phyloP scores from a whole-genome alignment of 257 asterid genomes.

The Coffea eugenioides region DNA sequence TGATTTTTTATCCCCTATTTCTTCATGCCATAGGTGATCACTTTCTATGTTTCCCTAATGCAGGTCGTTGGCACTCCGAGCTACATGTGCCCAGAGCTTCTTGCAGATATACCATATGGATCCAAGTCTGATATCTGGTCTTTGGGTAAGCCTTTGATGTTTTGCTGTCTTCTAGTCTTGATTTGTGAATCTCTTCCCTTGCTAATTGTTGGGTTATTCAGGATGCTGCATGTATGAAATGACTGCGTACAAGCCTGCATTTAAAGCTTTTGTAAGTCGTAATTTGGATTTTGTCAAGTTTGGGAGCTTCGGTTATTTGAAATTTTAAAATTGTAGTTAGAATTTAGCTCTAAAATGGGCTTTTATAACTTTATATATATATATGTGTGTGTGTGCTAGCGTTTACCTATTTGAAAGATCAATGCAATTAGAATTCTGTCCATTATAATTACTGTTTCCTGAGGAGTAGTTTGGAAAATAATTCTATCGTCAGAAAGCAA shows the following conservation, averaged over 20 bases:
- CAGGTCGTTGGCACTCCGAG: constrained; percentile 99
- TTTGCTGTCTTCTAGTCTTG: constrained; percentile 15
- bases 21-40: background rate
- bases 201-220: constrained; percentile 25
- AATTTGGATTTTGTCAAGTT: background rate
- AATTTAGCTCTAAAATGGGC: background rate
- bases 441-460: too few relatives aligned
- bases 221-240: constrained; percentile 96
- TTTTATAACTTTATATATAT: background rate
- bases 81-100: constrained; percentile 99
- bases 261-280: constrained; percentile 91
- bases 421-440: background rate
- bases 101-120: constrained; percentile 98
- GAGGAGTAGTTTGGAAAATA: background rate
- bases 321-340: too few relatives aligned
- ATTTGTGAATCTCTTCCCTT: constrained; percentile 18
- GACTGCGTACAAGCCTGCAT: constrained; percentile 83
- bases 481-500: background rate
- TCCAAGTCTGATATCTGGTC: constrained; percentile 99
- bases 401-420: background rate
- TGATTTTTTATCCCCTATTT: background rate
- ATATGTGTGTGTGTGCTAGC: background rate
- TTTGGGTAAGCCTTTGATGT: constrained; percentile 53
- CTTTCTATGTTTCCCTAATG: constrained; percentile 12
- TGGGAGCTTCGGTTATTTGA: background rate